These are phyloP conservation scores for Plasmodium gonderi DNA, from an alignment of 169 alveolate species.

Conservation along the genomic window DNA sequence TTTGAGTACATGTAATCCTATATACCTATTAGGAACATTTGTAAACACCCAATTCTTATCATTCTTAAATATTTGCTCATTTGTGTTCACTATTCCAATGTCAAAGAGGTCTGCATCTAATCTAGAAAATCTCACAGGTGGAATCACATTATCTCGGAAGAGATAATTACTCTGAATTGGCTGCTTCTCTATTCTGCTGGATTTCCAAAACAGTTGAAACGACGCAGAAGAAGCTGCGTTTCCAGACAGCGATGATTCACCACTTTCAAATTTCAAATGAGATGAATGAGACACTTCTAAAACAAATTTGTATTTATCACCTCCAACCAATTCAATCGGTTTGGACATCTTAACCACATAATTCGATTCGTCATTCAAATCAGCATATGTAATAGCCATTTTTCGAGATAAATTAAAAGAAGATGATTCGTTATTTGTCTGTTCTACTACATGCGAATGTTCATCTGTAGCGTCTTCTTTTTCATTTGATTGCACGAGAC, in stretches of 20 bases:
- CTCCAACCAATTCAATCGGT: conserved; percentile 88
- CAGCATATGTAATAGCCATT: conserved; percentile 65
- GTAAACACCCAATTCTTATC: conserved; percentile 73
- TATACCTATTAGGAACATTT: conserved; percentile 77
- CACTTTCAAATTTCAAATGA: conserved; percentile 83
- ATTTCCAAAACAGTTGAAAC: conserved; percentile 79
- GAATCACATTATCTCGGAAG: conserved; percentile 71
- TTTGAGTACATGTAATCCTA: conserved; percentile 78
- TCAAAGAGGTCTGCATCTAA: conserved; percentile 79
- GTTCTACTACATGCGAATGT: conserved; percentile 53
- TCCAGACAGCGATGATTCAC: conserved; percentile 77
- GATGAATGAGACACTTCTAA: conserved; percentile 89
- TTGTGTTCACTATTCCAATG: conserved; percentile 67
- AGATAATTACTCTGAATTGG: conserved; percentile 78
- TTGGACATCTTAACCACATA: conserved; percentile 79
- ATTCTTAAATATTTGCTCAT: conserved; percentile 77
- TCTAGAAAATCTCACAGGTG: conserved; percentile 70
- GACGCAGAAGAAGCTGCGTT: conserved; percentile 23
- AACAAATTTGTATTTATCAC: conserved; percentile 86
- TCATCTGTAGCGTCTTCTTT: conserved; percentile 11
- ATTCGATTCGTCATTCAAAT: conserved; percentile 77
- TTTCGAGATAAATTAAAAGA: not conserved
- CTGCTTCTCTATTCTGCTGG: conserved; percentile 76
- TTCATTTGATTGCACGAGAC: not conserved
- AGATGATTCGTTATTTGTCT: conserved; percentile 46